Evolutionary conservation across 192 early-diverging fungal species (phyloP), one percentile per base, ranked within the genome.

Genomic region (Dispira parvispora): DNA sequence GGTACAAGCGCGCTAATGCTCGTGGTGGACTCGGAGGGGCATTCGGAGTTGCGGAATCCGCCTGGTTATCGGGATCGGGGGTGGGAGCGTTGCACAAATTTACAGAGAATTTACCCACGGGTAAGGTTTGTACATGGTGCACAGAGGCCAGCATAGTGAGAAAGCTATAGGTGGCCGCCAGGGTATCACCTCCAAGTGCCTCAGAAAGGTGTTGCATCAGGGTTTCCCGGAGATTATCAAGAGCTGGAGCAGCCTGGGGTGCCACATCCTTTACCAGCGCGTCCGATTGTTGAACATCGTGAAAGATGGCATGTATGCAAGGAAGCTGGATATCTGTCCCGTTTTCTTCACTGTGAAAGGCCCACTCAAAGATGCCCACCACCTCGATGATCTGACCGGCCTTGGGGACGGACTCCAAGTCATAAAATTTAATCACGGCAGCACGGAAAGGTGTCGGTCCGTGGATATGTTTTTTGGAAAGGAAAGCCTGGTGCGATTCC

Each of bases 131-230:
- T 1, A 74, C 70, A 8, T 50, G 46, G 16, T 70, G 69, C 0
- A 70, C 71, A 44, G 73, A 73, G 8, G 86, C 83, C 47, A 88
- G 68, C 38, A 85, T 67, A 58, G 88, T 83, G 10, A 89, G 73
- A 32, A 88, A 67, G 20, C 88, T 75, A 44, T 80, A 82, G 63
- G 85, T 83, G 4, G 85, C 84, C 26, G 78, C 83, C 65, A 88
- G 63, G 11, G 66, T 57, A 71, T 88, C 88, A 18, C 78, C 82
- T 23, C 73, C 71, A 43, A 89, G 73, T 14, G 75, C 75, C 3
- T 73, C 52, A 9, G 80, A 65, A 68, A 89, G 78, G 64, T 88
- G 79, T 3, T 52, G 12, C 45, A 72, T 27, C 20, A 63, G 63
- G 64, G 73, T 66, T 45, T 50, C 62, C 25, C 63, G 72, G 11